Conservation (phyloP, 176 grass and related monocot species). For the Carex parvula region DNA sequence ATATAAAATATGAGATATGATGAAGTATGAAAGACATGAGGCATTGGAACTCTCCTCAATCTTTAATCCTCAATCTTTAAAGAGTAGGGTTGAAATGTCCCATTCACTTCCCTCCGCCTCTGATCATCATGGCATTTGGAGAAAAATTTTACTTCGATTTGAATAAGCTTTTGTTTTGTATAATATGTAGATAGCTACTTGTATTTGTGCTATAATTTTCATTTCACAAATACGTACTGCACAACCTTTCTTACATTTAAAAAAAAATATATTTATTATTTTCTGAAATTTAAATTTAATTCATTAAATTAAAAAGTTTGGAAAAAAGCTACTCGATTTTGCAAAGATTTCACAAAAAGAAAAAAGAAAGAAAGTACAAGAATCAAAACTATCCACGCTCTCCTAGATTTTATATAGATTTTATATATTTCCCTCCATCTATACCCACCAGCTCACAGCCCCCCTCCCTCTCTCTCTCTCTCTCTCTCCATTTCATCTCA, state of each 20-base stretch:
- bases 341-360: constrained; percentile 17
- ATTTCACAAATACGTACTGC: not conserved
- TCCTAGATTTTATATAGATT: constrained; percentile 11
- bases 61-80: no score
- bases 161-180: no score
- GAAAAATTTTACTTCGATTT: no score
- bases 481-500: not conserved
- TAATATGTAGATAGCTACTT: no score
- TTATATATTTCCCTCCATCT: constrained; percentile 28
- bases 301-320: not conserved
- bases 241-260: not conserved
- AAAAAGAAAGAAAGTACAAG: not conserved
- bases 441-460: constrained; percentile 23
- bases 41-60: no score
- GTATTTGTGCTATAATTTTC: no score
- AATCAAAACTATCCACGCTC: constrained; percentile 3
- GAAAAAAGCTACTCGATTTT: constrained; percentile 10
- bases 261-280: not conserved
- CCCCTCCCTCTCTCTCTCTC: not conserved
- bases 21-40: no score
- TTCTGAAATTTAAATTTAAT: not conserved
- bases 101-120: no score
- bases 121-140: no score
- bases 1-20: no score
- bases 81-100: no score